These are phyloP conservation scores for Grigorovia transvaalensis DNA, from an alignment of 805 yeast genomes.

Conservation along the genomic window DNA sequence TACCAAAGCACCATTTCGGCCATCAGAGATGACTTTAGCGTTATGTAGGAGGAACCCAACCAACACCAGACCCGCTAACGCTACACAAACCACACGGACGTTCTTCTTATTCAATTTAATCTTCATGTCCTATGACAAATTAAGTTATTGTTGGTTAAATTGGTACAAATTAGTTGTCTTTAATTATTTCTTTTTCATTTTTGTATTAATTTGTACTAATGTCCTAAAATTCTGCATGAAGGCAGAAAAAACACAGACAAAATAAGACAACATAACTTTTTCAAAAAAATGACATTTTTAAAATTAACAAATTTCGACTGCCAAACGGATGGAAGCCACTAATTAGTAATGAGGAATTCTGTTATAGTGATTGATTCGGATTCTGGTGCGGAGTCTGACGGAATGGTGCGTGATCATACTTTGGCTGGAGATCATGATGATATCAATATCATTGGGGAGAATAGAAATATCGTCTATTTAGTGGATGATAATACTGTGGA, in stretches of 20 bases:
- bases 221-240: no score
- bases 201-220: no score
- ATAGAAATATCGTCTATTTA: constrained; percentile 11
- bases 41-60: constrained; percentile 22
- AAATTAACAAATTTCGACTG: no score
- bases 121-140: background rate
- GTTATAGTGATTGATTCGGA: background rate
- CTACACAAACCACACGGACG: constrained; percentile 19
- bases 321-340: background rate
- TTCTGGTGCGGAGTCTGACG: constrained; percentile 4
- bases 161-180: no score
- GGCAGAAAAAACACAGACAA: no score
- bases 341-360: background rate
- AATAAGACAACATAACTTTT: no score
- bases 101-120: constrained; percentile 18
- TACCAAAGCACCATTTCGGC: background rate
- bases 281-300: no score
- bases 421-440: constrained; percentile 12
- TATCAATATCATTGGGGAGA: constrained; percentile 11
- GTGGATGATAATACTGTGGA: constrained; percentile 19
- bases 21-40: constrained; percentile 9
- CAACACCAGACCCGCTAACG: constrained; percentile 17
- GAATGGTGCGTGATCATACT: constrained; percentile 22
- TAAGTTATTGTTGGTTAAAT: no score
- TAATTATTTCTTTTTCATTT: no score